Evolutionary conservation across 2,329 filamentous ascomycete species (phyloP).

Genomic region (Hypoxylon sp.): DNA sequence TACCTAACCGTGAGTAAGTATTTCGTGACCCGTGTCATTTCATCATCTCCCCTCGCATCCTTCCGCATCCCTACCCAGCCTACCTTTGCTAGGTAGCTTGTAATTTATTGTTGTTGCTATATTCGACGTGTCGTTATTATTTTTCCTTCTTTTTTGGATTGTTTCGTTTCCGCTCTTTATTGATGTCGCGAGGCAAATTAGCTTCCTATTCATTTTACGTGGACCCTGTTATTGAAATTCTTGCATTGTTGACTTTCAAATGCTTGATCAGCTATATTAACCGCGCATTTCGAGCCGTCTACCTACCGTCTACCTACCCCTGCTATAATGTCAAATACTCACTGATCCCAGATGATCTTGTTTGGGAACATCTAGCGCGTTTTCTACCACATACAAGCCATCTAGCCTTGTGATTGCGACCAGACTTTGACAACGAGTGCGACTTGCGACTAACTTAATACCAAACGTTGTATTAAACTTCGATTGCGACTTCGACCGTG

Average conservation of each 20-base stretch:
- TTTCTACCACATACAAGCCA: slow-evolving; percentile 6
- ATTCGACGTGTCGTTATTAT: slow-evolving; percentile 20
- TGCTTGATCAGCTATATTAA: slow-evolving; percentile 6
- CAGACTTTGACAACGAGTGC: slow-evolving; percentile 2
- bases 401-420: slow-evolving; percentile 4
- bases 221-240: slow-evolving; percentile 6
- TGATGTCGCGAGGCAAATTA: slow-evolving; percentile 11
- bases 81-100: slow-evolving; percentile 12
- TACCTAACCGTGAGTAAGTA: slow-evolving; percentile 17
- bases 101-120: slow-evolving; percentile 33
- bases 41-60: background rate
- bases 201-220: slow-evolving; percentile 13
- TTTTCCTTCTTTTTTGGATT: slow-evolving; percentile 9
- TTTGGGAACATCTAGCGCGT: slow-evolving; percentile 1
- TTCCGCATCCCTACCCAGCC: background rate
- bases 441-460: slow-evolving; percentile 12
- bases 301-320: background rate
- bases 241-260: background rate
- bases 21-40: slow-evolving; percentile 42
- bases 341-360: slow-evolving; percentile 3
- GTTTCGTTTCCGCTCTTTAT: slow-evolving; percentile 15
- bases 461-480: too few species aligned
- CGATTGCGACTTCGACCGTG: background rate
- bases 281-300: slow-evolving; percentile 4
- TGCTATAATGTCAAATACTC: slow-evolving; percentile 15